Percentiles rank a stretch among this genome's conserved stretches.
Evolutionary conservation across 805 yeast genomes (phyloP).

Genomic region (Candida loeiensis): DNA sequence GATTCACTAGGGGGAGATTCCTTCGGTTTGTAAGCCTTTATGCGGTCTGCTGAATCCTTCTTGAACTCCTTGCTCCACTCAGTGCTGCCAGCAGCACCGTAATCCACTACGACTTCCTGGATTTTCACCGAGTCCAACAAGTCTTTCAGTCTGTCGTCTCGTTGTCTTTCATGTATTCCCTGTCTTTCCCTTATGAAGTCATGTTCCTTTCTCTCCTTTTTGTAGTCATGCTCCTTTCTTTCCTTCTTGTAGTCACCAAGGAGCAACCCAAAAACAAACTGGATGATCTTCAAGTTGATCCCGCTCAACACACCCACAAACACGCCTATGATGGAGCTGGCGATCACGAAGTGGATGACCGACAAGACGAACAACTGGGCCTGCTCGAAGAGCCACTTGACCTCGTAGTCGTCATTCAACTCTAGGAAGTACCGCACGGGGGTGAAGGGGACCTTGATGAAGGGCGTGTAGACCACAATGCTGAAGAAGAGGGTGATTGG

Average conservation of each 20-base stretch:
- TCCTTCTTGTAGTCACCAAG: not conserved
- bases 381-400: conserved; percentile 12
- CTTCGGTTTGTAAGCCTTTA: no score
- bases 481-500: conserved; percentile 10
- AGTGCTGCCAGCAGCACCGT: not conserved
- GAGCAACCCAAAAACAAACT: conserved; percentile 9
- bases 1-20: no score
- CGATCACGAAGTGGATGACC: conserved; percentile 10
- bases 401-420: conserved; percentile 9
- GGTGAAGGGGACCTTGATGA: conserved; percentile 12
- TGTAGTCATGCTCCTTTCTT: not conserved
- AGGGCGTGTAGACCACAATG: conserved; percentile 12
- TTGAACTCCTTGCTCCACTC: no score
- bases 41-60: no score
- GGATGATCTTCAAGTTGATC: conserved; percentile 8
- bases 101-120: conserved; percentile 5
- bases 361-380: conserved; percentile 8
- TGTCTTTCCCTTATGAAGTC: no score
- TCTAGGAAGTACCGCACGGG: conserved; percentile 13
- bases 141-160: no score
- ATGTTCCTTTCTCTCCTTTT: no score
- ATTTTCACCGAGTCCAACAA: conserved; percentile 6
- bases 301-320: conserved; percentile 11
- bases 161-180: no score
- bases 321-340: conserved; percentile 11